These are phyloP conservation scores for Ceratocystis papillata DNA, from an alignment of 2,329 filamentous ascomycete genomes.

Conservation along the genomic window DNA sequence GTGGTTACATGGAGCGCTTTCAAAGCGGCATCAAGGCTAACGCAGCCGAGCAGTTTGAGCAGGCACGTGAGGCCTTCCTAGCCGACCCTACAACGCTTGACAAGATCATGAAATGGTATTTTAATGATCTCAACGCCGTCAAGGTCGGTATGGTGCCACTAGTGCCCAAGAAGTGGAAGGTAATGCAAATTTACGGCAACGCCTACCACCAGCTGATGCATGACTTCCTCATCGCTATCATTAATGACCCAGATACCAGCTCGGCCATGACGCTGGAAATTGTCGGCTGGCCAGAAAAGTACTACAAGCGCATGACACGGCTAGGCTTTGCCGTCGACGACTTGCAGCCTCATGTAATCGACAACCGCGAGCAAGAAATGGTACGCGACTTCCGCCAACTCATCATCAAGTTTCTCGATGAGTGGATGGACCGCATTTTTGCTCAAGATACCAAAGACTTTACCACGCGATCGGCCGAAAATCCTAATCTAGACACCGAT, in stretches of 20 bases:
- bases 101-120: constrained; percentile 89
- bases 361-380: constrained; percentile 79
- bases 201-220: constrained; percentile 95
- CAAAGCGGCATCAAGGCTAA: constrained; percentile 64
- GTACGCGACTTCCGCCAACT: constrained; percentile 89
- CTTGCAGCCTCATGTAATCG: constrained; percentile 76
- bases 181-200: constrained; percentile 76
- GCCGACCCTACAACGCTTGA: constrained; percentile 73
- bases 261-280: constrained; percentile 84
- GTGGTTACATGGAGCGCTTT: constrained; percentile 96
- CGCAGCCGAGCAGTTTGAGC: constrained; percentile 62
- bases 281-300: constrained; percentile 89
- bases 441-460: constrained; percentile 73
- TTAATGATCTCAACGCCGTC: constrained; percentile 93
- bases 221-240: constrained; percentile 72
- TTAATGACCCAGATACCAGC: constrained; percentile 74
- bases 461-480: constrained; percentile 61
- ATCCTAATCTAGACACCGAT: constrained; percentile 68
- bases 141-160: constrained; percentile 83
- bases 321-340: constrained; percentile 68
- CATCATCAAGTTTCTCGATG: constrained; percentile 89
- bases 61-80: constrained; percentile 62
- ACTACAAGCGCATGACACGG: constrained; percentile 91
- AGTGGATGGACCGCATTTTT: constrained; percentile 95
- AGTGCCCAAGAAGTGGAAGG: constrained; percentile 95